Conservation (phyloP, 2,329 filamentous ascomycete species). For the Dactylella cylindrospora region DNA sequence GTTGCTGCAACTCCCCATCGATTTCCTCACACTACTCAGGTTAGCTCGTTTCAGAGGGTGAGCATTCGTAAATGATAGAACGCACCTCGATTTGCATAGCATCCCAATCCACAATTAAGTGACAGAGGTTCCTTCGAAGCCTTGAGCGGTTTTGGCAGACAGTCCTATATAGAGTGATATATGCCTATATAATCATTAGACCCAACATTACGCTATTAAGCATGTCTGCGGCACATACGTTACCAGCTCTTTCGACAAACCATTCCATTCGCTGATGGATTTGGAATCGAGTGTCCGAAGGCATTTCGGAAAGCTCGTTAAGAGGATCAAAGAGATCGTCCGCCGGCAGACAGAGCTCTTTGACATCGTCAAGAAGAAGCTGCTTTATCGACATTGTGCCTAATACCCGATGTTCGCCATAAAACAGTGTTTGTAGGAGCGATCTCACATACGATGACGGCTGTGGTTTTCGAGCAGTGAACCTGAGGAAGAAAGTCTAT, state of each 20-base stretch:
- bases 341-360: slow-evolving; percentile 71
- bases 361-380: slow-evolving; percentile 79
- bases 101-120: slow-evolving; percentile 81
- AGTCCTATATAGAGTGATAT: slow-evolving; percentile 78
- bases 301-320: slow-evolving; percentile 75
- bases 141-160: slow-evolving; percentile 89
- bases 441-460: slow-evolving; percentile 82
- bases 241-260: slow-evolving; percentile 60
- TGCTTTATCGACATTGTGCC: slow-evolving; percentile 69
- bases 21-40: slow-evolving; percentile 64
- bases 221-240: slow-evolving; percentile 50
- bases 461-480: slow-evolving; percentile 65
- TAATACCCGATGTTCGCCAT: slow-evolving; percentile 69
- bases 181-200: slow-evolving; percentile 60
- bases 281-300: slow-evolving; percentile 71
- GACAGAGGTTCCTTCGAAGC: slow-evolving; percentile 82
- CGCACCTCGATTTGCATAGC: slow-evolving; percentile 73
- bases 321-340: slow-evolving; percentile 69
- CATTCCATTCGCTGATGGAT: slow-evolving; percentile 73
- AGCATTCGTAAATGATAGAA: not conserved
- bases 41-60: slow-evolving; percentile 1
- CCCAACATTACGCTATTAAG: not conserved
- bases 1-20: slow-evolving; percentile 66
- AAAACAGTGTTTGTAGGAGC: slow-evolving; percentile 73
- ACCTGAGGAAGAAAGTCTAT: slow-evolving; percentile 47